Percentiles rank a stretch among this genome's conserved stretches.
These are phyloP conservation scores for Xylaria acuta DNA, from an alignment of 495 filamentous ascomycete species.

Conservation along the genomic window DNA sequence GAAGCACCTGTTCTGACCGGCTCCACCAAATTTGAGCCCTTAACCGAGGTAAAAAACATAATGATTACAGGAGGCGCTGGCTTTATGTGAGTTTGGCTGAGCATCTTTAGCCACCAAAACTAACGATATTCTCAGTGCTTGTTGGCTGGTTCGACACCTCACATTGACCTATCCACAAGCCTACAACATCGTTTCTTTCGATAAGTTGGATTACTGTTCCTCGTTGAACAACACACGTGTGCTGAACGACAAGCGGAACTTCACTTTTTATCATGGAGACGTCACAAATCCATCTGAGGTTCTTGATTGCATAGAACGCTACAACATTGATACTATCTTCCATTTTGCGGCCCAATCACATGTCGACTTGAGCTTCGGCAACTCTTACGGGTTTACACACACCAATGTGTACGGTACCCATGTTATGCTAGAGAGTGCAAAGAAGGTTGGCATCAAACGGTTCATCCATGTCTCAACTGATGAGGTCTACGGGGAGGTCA, in stretches of 20 bases:
- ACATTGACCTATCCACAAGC: constrained; percentile 67
- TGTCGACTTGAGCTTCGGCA: constrained; percentile 74
- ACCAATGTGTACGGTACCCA: constrained; percentile 79
- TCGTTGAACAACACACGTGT: constrained; percentile 72
- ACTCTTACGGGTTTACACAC: constrained; percentile 72
- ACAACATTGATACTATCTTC: constrained; percentile 75
- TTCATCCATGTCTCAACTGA: constrained; percentile 80
- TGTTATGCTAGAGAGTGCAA: constrained; percentile 70
- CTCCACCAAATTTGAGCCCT: constrained; percentile 66
- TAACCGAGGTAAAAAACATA: constrained; percentile 69
- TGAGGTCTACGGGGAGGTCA: constrained; percentile 79
- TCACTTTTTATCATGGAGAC: constrained; percentile 76
- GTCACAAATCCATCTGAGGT: constrained; percentile 68
- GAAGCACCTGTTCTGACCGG: constrained; percentile 69
- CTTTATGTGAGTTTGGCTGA: constrained; percentile 64
- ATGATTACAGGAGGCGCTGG: constrained; percentile 76
- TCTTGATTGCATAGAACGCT: constrained; percentile 61
- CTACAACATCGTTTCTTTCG: constrained; percentile 78
- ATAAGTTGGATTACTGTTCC: constrained; percentile 77
- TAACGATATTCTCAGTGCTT: constrained; percentile 52
- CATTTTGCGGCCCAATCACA: constrained; percentile 80
- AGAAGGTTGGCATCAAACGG: constrained; percentile 64
- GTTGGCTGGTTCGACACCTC: constrained; percentile 76
- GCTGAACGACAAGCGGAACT: constrained; percentile 67
- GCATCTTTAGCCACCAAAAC: constrained; percentile 2